These are phyloP conservation scores for Xylaria multiplex DNA, from an alignment of 2,329 filamentous ascomycete species.

Conservation along the genomic window DNA sequence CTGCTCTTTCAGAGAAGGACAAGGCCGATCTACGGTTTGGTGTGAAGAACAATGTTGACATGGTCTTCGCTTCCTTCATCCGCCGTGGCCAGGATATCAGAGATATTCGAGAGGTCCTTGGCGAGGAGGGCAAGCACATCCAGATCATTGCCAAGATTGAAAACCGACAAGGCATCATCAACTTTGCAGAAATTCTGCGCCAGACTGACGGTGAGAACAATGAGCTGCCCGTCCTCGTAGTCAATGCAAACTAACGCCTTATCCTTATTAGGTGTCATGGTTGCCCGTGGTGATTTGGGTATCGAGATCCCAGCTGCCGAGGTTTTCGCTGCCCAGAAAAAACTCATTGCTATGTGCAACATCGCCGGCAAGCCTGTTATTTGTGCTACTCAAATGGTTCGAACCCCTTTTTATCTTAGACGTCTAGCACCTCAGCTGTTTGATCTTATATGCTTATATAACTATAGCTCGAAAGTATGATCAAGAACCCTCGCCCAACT, in stretches of 20 bases:
- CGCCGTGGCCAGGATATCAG: slow-evolving; percentile 90
- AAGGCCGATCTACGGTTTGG: slow-evolving; percentile 92
- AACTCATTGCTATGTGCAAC: slow-evolving; percentile 99
- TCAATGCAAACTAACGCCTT: background rate
- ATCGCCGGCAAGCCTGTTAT: slow-evolving; percentile 98
- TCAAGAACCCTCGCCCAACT: slow-evolving; percentile 98
- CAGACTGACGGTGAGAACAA: slow-evolving; percentile 80
- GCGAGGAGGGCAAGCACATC: slow-evolving; percentile 91
- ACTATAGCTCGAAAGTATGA: slow-evolving; percentile 88
- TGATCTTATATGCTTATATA: slow-evolving; percentile 20
- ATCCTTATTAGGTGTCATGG: slow-evolving; percentile 74
- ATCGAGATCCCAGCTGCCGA: slow-evolving; percentile 99
- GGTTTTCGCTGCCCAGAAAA: slow-evolving; percentile 99
- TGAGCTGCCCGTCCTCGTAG: background rate
- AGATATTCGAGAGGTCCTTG: slow-evolving; percentile 90
- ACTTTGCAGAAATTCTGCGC: slow-evolving; percentile 95
- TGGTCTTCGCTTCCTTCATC: slow-evolving; percentile 99
- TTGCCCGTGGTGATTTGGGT: slow-evolving; percentile 96
- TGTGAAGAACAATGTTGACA: slow-evolving; percentile 98
- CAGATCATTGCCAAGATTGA: slow-evolving; percentile 99
- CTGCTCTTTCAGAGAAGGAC: slow-evolving; percentile 97
- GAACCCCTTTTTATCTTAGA: background rate
- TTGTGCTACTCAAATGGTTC: slow-evolving; percentile 93
- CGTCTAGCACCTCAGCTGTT: background rate
- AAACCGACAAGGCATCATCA: slow-evolving; percentile 99